phyloP scores from a whole-genome alignment of 2,329 filamentous ascomycete genomes.

The Trichophyton schoenleinii region DNA sequence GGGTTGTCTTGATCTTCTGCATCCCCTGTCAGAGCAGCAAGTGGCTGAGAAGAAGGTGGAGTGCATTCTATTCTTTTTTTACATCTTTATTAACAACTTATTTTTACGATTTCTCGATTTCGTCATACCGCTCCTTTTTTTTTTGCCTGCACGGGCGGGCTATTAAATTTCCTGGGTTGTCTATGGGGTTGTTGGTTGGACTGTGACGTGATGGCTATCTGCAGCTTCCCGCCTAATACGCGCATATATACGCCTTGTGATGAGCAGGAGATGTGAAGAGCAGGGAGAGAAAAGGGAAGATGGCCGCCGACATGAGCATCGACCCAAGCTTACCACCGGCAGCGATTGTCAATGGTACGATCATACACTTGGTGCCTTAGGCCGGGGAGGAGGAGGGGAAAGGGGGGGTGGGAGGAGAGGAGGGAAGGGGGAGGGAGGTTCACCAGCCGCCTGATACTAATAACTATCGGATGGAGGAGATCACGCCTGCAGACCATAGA shows the following conservation, averaged over 20 bases:
- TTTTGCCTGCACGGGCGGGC: not conserved
- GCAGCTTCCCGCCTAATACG: conserved; percentile 5
- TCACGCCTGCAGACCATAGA: not conserved
- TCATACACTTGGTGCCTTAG: too few species aligned
- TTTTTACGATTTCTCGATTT: not conserved
- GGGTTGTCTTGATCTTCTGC: not conserved
- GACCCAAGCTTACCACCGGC: not conserved
- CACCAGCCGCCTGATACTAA: not conserved
- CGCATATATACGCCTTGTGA: conserved; percentile 2
- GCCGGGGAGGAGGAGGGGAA: too few species aligned
- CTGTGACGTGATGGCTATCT: conserved; percentile 2
- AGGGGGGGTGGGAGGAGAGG: too few species aligned
- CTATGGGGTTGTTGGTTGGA: not conserved
- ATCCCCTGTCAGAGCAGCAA: not conserved
- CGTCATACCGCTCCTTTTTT: conserved; percentile 1
- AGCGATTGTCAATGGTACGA: not conserved
- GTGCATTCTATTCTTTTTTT: not conserved
- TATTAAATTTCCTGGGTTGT: not conserved
- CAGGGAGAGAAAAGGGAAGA: not conserved
- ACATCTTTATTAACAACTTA: not conserved
- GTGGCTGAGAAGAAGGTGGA: not conserved
- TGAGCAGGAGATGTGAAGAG: not conserved
- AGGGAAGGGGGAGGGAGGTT: too few species aligned
- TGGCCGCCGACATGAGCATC: not conserved
- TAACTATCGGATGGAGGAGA: not conserved